phyloP scores from a whole-genome alignment of 73 alveolate genomes.

The Paramecium caudatum region DNA sequence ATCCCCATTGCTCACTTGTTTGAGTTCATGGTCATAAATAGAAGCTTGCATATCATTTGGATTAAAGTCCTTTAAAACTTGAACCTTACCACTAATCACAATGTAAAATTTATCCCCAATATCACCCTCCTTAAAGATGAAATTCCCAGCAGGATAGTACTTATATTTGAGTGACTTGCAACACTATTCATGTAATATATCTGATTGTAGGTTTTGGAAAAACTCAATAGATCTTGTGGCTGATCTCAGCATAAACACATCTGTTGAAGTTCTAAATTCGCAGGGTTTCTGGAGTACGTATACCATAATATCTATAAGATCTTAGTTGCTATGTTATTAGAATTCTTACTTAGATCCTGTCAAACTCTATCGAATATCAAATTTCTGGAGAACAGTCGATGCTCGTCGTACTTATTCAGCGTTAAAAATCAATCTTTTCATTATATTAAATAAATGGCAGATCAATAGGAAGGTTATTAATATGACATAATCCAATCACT shows the following conservation, averaged over 20 bases:
- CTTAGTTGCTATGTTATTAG: conserved; percentile 27
- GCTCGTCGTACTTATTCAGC: conserved; percentile 62
- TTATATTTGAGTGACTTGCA: conserved; percentile 28
- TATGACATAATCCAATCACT: conserved; percentile 40
- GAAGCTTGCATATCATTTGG: conserved; percentile 34
- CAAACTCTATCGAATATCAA: conserved; percentile 22
- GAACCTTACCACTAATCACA: conserved; percentile 6
- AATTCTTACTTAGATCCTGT: conserved; percentile 32
- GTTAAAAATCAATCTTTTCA: conserved; percentile 29
- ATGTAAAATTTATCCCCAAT: conserved; percentile 51
- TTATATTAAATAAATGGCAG: neutral
- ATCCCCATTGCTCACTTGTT: neutral
- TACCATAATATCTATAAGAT: conserved; percentile 25
- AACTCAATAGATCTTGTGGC: conserved; percentile 30
- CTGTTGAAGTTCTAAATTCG: conserved; percentile 9
- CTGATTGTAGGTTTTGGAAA: neutral
- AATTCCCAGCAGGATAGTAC: neutral
- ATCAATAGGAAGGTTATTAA: neutral
- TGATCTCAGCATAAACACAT: conserved; percentile 34
- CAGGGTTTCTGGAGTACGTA: conserved; percentile 42
- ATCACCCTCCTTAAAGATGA: conserved; percentile 53
- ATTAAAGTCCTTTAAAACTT: conserved; percentile 38
- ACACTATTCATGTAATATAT: conserved; percentile 50
- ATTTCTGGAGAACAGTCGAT: neutral
- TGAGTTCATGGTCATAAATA: conserved; percentile 46